A percentile compares a stretch with the other conserved stretches of the same genome.
Evolutionary conservation across 441 rosid species (phyloP).

Genomic region (Euphorbia schlechtendalii): DNA sequence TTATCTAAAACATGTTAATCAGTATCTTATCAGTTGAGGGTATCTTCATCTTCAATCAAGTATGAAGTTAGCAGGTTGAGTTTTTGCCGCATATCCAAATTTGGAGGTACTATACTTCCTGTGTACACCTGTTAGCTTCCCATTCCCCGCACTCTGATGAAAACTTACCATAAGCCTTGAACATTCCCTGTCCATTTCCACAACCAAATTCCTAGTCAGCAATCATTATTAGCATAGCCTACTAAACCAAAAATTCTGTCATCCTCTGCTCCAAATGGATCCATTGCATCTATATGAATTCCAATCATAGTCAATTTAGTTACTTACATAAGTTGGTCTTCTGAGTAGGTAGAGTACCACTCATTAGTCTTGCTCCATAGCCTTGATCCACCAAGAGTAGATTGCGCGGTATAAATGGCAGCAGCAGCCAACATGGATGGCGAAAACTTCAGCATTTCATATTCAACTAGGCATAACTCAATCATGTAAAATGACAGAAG

Average conservation of each 20-base stretch:
- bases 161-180: slow-evolving; percentile 54
- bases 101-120: slow-evolving; percentile 74
- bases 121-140: slow-evolving; percentile 73
- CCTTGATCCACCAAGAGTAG: slow-evolving; percentile 44
- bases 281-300: no score
- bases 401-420: slow-evolving; percentile 75
- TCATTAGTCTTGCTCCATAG: slow-evolving; percentile 71
- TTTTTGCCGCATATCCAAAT: slow-evolving; percentile 58
- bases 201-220: no score
- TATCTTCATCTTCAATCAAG: no score
- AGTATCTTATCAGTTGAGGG: no score
- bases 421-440: slow-evolving; percentile 89
- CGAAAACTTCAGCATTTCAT: slow-evolving; percentile 69
- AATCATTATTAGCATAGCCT: no score
- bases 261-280: no score
- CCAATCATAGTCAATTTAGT: no score
- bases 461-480: slow-evolving; percentile 81
- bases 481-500: slow-evolving; percentile 61
- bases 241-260: no score
- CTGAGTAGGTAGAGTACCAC: slow-evolving; percentile 59
- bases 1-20: no score
- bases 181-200: slow-evolving; percentile 56
- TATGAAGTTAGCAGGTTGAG: slow-evolving; percentile 55
- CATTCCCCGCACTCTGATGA: slow-evolving; percentile 56
- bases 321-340: slow-evolving; percentile 67